phyloP scores from a whole-genome alignment of 345 rosid genomes.

The Moricandia moricandioides region DNA sequence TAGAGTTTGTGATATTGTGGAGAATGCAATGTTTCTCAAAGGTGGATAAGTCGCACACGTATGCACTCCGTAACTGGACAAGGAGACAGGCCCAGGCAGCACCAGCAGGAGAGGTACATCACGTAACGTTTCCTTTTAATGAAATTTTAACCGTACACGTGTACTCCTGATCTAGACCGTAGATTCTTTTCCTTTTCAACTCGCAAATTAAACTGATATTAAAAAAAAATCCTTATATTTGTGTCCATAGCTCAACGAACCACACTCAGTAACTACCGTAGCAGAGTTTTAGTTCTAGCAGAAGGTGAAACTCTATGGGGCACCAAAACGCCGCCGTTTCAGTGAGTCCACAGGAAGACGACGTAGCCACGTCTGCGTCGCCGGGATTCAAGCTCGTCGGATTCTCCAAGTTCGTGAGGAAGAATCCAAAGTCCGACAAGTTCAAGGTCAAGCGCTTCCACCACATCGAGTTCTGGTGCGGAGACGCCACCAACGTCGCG shows the following conservation, averaged over 20 bases:
- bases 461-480: slow-evolving; percentile 92
- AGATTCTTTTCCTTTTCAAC: background rate
- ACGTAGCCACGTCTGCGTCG: background rate
- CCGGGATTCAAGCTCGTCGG: slow-evolving; percentile 63
- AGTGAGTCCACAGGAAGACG: background rate
- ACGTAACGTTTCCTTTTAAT: slow-evolving; percentile 12
- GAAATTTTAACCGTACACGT: slow-evolving; percentile 20
- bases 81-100: background rate
- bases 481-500: slow-evolving; percentile 74
- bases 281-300: background rate
- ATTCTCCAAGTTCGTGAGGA: slow-evolving; percentile 59
- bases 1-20: background rate
- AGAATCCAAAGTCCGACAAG: slow-evolving; percentile 70
- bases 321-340: slow-evolving; percentile 15
- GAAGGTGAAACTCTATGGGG: slow-evolving; percentile 21
- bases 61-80: background rate
- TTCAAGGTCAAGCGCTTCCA: slow-evolving; percentile 72
- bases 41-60: slow-evolving; percentile 24
- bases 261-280: background rate
- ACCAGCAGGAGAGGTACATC: background rate
- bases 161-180: too few relatives aligned
- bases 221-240: background rate
- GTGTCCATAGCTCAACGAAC: background rate
- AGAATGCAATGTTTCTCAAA: background rate
- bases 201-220: background rate